These are phyloP conservation scores for Puccinia novopanici DNA, from an alignment of 1,284 basidiomycete species.

Conservation along the genomic window DNA sequence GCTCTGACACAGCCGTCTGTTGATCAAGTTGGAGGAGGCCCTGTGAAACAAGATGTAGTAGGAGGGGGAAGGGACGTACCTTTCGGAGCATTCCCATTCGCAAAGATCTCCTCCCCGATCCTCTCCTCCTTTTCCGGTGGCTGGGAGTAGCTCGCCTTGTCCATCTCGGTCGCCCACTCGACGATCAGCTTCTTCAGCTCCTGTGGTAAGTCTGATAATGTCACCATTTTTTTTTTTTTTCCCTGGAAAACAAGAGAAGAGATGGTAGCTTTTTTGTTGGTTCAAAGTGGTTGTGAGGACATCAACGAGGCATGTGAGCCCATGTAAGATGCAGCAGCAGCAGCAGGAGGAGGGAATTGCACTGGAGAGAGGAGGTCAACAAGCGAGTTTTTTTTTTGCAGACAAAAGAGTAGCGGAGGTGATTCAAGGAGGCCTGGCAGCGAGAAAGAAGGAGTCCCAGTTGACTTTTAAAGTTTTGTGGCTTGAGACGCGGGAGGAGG, in stretches of 20 bases:
- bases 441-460: slow-evolving; percentile 22
- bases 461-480: slow-evolving; percentile 19
- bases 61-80: not conserved
- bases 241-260: not conserved
- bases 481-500: not conserved
- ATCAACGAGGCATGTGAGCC: too few relatives aligned
- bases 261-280: not conserved
- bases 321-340: too few relatives aligned
- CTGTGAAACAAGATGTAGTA: not conserved
- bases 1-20: slow-evolving; percentile 15
- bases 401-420: not conserved
- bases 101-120: not conserved
- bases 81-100: slow-evolving; percentile 14
- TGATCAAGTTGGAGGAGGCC: not conserved
- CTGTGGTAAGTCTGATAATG: not conserved
- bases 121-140: not conserved
- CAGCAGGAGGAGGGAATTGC: too few relatives aligned
- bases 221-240: not conserved
- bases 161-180: not conserved
- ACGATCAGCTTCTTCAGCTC: slow-evolving; percentile 9
- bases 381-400: too few relatives aligned
- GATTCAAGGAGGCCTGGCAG: not conserved
- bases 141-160: not conserved
- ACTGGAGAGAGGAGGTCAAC: too few relatives aligned
- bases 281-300: too few relatives aligned